Conservation (phyloP, 2,329 filamentous ascomycete genomes). For the Fragosphaeria purpurea region DNA sequence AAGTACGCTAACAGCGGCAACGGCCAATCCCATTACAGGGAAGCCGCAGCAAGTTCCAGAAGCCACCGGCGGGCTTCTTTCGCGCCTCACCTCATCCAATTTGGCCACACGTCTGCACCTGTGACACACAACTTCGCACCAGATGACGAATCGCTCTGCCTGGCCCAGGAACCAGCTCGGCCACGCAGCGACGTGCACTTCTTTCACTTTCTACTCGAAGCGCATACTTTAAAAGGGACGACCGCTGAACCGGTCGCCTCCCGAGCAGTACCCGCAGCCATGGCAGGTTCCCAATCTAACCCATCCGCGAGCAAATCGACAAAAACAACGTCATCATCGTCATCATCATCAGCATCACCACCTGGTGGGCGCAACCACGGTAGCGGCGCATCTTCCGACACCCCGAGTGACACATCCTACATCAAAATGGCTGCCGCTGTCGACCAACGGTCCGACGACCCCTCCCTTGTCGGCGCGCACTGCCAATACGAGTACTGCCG, state of each 20-base stretch:
- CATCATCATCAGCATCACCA: constrained; percentile 26
- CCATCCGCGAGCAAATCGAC: background rate
- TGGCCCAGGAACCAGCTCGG: background rate
- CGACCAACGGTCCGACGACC: constrained; percentile 27
- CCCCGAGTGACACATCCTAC: constrained; percentile 45
- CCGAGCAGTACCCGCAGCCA: constrained; percentile 19
- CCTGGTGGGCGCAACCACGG: background rate
- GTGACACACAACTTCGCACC: background rate
- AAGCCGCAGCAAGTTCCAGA: constrained; percentile 9
- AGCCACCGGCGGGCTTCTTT: background rate
- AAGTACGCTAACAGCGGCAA: background rate
- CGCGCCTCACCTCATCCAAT: background rate
- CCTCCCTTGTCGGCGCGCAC: constrained; percentile 77
- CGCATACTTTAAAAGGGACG: too few relatives aligned
- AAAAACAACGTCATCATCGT: background rate
- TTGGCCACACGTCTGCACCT: constrained; percentile 1
- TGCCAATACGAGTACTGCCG: constrained; percentile 89
- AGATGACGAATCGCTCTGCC: constrained; percentile 7
- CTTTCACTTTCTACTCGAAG: too few relatives aligned
- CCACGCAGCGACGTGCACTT: background rate
- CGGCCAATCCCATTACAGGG: too few relatives aligned
- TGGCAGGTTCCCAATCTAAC: constrained; percentile 33
- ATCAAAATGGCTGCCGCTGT: constrained; percentile 57
- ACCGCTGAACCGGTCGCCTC: background rate
- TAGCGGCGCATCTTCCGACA: constrained; percentile 8